phyloP scores from a whole-genome alignment of 768 basidiomycete species.

The Suillus spraguei region DNA sequence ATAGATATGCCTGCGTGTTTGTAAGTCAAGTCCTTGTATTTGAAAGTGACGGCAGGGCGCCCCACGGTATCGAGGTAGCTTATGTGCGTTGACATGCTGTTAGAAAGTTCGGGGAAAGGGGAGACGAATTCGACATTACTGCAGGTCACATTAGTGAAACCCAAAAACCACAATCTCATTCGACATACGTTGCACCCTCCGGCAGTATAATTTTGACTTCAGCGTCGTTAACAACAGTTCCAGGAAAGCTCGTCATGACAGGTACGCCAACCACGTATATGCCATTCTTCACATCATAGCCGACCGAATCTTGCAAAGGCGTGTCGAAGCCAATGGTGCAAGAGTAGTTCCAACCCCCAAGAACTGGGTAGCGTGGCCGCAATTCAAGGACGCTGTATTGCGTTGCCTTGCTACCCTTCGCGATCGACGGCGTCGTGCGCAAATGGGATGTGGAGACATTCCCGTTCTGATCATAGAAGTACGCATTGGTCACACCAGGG shows the following conservation, averaged over 20 bases:
- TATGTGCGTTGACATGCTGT: constrained; percentile 63
- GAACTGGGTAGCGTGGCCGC: constrained; percentile 85
- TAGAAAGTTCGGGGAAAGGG: constrained; percentile 77
- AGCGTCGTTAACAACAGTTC: constrained; percentile 79
- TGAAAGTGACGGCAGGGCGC: constrained; percentile 75
- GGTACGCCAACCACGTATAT: constrained; percentile 81
- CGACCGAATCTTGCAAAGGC: constrained; percentile 73
- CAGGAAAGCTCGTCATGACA: constrained; percentile 80
- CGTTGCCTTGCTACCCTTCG: constrained; percentile 54
- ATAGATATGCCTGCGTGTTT: constrained; percentile 81
- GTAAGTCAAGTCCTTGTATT: constrained; percentile 75
- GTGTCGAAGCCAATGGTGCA: constrained; percentile 95
- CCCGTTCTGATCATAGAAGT: constrained; percentile 91
- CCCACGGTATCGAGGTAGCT: constrained; percentile 94
- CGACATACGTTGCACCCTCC: constrained; percentile 90
- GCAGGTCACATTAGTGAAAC: constrained; percentile 17
- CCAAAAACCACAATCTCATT: neutral
- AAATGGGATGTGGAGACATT: constrained; percentile 96
- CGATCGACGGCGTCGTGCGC: constrained; percentile 64
- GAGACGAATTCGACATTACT: constrained; percentile 78
- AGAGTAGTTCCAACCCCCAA: constrained; percentile 97
- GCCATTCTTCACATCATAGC: constrained; percentile 62
- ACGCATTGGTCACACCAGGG: constrained; percentile 75
- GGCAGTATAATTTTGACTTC: constrained; percentile 83
- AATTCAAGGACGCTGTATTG: constrained; percentile 77